A percentile compares a stretch with the other conserved stretches of the same genome.
Evolutionary conservation across 805 yeast genomes (phyloP).

Genomic region (Candida peoriensis): DNA sequence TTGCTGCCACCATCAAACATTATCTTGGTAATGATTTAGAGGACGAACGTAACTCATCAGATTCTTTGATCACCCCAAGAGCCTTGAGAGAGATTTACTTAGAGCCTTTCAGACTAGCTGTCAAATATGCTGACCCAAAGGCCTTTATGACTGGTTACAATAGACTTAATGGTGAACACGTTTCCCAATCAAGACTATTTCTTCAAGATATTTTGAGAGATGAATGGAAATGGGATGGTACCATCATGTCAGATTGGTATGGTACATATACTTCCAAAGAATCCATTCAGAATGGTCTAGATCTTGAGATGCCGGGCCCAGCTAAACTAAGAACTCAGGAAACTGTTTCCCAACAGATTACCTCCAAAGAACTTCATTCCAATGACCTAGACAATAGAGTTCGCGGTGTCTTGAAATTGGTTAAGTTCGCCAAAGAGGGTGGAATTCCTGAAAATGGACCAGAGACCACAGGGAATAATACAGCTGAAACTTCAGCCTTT

Average conservation of each 20-base stretch:
- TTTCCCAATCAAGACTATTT: conserved; percentile 36
- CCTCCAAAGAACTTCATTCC: conserved; percentile 32
- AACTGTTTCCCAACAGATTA: conserved; percentile 33
- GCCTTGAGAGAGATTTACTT: conserved; percentile 61
- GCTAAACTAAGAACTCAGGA: conserved; percentile 38
- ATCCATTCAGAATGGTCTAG: conserved; percentile 49
- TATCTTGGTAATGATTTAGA: conserved; percentile 53
- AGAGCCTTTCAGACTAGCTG: conserved; percentile 54
- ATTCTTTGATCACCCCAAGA: conserved; percentile 46
- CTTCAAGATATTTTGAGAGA: conserved; percentile 41
- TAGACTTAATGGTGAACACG: conserved; percentile 55
- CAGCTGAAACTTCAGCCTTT: conserved; percentile 35
- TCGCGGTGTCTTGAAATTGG: conserved; percentile 40
- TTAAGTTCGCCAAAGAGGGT: conserved; percentile 37
- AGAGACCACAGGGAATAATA: conserved; percentile 33
- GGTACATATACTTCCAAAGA: conserved; percentile 47
- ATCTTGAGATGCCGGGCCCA: conserved; percentile 64
- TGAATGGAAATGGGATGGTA: conserved; percentile 55
- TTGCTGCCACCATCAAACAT: conserved; percentile 34
- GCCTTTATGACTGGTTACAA: conserved; percentile 58
- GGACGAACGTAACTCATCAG: conserved; percentile 42
- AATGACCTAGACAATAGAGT: conserved; percentile 44
- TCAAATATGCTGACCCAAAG: conserved; percentile 46
- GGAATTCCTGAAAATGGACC: conserved; percentile 39
- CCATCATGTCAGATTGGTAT: conserved; percentile 57